Evolutionary conservation across 768 basidiomycete genomes (phyloP).

Genomic region (Mycena venus): DNA sequence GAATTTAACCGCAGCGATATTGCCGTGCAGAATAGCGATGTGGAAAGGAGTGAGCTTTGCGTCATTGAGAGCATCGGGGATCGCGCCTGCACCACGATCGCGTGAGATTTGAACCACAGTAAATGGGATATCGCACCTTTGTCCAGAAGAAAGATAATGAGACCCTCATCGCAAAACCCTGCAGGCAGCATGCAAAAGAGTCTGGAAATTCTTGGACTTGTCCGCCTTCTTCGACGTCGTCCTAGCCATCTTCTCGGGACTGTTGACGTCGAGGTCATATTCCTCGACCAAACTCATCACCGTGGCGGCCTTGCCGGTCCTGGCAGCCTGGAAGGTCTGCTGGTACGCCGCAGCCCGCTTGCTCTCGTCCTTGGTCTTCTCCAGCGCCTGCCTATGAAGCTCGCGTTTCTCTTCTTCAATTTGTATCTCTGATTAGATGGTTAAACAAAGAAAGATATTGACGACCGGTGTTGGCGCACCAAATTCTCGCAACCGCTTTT

Average conservation of each 20-base stretch:
- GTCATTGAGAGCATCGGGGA: constrained; percentile 45
- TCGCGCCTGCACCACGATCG: constrained; percentile 43
- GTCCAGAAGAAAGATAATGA: constrained; percentile 51
- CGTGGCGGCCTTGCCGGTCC: constrained; percentile 35
- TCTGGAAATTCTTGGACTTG: constrained; percentile 39
- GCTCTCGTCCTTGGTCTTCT: constrained; percentile 40
- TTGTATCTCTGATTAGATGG: constrained; percentile 43
- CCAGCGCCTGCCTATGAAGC: constrained; percentile 37
- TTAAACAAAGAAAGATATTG: not conserved
- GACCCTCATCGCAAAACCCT: constrained; percentile 45
- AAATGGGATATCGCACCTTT: constrained; percentile 45
- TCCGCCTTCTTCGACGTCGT: constrained; percentile 35
- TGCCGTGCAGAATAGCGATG: constrained; percentile 48
- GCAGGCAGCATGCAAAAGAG: constrained; percentile 53
- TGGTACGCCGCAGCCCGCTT: constrained; percentile 40
- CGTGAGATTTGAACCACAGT: not conserved
- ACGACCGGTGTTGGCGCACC: constrained; percentile 36
- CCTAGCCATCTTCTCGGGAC: constrained; percentile 42
- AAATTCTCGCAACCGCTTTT: constrained; percentile 49
- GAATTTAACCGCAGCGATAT: constrained; percentile 47
- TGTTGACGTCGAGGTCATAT: constrained; percentile 48
- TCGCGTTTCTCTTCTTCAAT: constrained; percentile 50
- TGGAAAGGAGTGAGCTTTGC: constrained; percentile 51
- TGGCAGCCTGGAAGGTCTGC: constrained; percentile 45
- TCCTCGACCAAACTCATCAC: constrained; percentile 45